phyloP scores from a whole-genome alignment of 805 yeast species.

The Metschnikowia aberdeeniae region DNA sequence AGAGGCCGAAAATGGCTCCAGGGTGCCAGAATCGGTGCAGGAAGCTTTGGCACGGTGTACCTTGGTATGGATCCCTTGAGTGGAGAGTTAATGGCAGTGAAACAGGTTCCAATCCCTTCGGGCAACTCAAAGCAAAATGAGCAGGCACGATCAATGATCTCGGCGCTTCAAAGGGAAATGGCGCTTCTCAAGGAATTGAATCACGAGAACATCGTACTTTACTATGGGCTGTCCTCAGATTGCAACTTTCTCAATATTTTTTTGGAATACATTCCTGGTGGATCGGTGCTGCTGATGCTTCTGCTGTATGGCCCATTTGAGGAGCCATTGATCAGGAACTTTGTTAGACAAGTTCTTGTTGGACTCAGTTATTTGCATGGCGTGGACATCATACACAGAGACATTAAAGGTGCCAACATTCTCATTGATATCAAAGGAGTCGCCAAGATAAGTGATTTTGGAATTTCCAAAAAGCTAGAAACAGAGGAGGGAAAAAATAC shows the following conservation, averaged over 20 bases:
- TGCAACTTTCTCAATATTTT: constrained; percentile 73
- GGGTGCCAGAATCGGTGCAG: constrained; percentile 91
- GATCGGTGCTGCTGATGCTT: constrained; percentile 59
- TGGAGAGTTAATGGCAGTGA: constrained; percentile 96
- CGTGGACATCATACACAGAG: constrained; percentile 76
- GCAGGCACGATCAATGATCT: constrained; percentile 52
- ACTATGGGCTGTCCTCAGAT: constrained; percentile 82
- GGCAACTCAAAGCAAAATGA: constrained; percentile 30
- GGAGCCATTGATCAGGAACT: constrained; percentile 68
- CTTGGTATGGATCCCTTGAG: constrained; percentile 88
- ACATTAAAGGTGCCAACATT: constrained; percentile 85
- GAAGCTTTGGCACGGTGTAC: constrained; percentile 91
- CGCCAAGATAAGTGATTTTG: constrained; percentile 84
- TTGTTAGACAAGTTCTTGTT: constrained; percentile 68
- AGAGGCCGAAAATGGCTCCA: constrained; percentile 65
- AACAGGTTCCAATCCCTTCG: constrained; percentile 74
- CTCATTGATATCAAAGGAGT: constrained; percentile 75
- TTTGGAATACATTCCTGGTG: constrained; percentile 41
- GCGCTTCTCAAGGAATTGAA: constrained; percentile 68
- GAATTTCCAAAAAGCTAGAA: constrained; percentile 55
- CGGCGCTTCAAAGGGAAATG: constrained; percentile 82
- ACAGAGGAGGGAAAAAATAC: constrained; percentile 20
- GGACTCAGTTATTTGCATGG: constrained; percentile 75
- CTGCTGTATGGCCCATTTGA: constrained; percentile 75
- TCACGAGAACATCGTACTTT: constrained; percentile 90